These are phyloP conservation scores for Triticum dicoccoides DNA, from an alignment of 176 grass and related monocot species.

Conservation along the genomic window DNA sequence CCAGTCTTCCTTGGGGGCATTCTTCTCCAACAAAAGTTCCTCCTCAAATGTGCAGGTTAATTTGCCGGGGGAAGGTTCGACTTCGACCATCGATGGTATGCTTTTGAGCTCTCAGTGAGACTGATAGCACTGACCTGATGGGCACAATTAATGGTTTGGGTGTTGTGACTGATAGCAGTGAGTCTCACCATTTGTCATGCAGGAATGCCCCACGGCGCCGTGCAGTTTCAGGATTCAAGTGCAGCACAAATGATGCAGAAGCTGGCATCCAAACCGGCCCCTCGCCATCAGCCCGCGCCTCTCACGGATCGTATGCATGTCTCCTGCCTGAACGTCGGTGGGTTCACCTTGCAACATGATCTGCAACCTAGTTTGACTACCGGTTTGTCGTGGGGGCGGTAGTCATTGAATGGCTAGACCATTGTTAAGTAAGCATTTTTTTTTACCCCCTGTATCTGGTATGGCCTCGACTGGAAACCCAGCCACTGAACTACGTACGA, in stretches of 20 bases:
- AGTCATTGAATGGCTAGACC: slow-evolving; percentile 24
- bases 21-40: slow-evolving; percentile 17
- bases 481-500: slow-evolving; percentile 2
- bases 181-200: background rate
- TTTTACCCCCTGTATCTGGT: background rate
- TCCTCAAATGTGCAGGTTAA: background rate
- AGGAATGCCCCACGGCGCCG: slow-evolving; percentile 10
- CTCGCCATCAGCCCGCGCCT: slow-evolving; percentile 26
- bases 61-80: slow-evolving; percentile 19
- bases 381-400: slow-evolving; percentile 9
- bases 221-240: slow-evolving; percentile 38
- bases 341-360: slow-evolving; percentile 39
- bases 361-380: slow-evolving; percentile 27
- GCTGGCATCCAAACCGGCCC: slow-evolving; percentile 15
- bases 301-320: slow-evolving; percentile 37
- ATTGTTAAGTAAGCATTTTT: slow-evolving; percentile 28
- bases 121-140: background rate
- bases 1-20: slow-evolving; percentile 27
- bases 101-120: background rate
- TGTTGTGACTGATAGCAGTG: background rate
- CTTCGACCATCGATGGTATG: slow-evolving; percentile 32
- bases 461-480: slow-evolving; percentile 1
- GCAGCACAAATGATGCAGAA: slow-evolving; percentile 27
- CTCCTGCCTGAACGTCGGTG: slow-evolving; percentile 68
- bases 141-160: background rate